Conservation (phyloP, 192 early-diverging fungal species). For the Coemansia sp. region DNA sequence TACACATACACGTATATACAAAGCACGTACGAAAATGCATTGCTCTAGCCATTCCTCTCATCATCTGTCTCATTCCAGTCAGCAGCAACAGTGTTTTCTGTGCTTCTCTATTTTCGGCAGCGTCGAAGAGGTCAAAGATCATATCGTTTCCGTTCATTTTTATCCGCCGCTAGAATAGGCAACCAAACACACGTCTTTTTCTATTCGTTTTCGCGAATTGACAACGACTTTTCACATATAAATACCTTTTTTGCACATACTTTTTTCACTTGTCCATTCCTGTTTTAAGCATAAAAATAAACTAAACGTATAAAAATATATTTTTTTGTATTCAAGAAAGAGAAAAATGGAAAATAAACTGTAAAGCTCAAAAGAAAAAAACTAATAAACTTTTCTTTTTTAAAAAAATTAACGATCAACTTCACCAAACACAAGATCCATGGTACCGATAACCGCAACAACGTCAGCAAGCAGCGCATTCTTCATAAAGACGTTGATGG, state of each 20-base stretch:
- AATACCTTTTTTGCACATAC: neutral
- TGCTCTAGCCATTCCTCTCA: neutral
- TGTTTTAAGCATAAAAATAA: neutral
- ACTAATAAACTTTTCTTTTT: too few species aligned
- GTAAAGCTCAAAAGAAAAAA: neutral
- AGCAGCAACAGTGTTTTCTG: conserved; percentile 36
- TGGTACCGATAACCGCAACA: conserved; percentile 95
- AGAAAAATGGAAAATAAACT: conserved; percentile 8
- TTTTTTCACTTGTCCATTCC: neutral
- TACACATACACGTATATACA: neutral
- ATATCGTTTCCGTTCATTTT: conserved; percentile 33
- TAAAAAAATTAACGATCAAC: conserved; percentile 68
- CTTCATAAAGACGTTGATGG: conserved; percentile 84
- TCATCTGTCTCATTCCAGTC: neutral
- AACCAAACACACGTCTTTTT: too few species aligned
- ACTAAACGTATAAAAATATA: neutral
- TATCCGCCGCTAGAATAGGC: conserved; percentile 30
- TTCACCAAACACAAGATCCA: conserved; percentile 99
- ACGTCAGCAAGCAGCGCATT: conserved; percentile 93
- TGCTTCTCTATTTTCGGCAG: conserved; percentile 27
- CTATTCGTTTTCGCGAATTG: too few species aligned
- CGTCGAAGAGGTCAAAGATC: conserved; percentile 35
- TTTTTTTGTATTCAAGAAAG: neutral
- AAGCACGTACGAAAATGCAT: neutral
- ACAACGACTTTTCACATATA: too few species aligned